A percentile compares a stretch with the other conserved stretches of the same genome.
These are phyloP conservation scores for Dactylellina haptotyla DNA, from an alignment of 2,329 filamentous ascomycete species.

Conservation along the genomic window DNA sequence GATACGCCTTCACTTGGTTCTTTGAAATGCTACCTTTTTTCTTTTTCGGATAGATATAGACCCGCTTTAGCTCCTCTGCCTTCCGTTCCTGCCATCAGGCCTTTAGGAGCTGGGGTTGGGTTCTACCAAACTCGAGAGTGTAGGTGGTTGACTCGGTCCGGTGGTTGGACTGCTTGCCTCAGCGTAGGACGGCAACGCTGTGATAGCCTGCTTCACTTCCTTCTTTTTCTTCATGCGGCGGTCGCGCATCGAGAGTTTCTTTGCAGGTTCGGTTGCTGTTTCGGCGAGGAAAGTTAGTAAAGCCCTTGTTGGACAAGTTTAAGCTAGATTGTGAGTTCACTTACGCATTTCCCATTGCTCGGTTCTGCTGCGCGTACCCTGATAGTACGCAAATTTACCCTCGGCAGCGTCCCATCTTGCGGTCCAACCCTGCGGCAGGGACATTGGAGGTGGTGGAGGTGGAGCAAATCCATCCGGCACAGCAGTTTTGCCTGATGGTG, in stretches of 20 bases:
- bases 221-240: constrained; percentile 51
- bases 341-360: constrained; percentile 56
- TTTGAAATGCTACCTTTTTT: no score
- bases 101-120: constrained; percentile 39
- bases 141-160: constrained; percentile 1
- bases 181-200: constrained; percentile 36
- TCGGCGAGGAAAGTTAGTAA: not conserved
- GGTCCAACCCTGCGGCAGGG: constrained; percentile 56
- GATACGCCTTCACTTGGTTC: no score
- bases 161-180: constrained; percentile 46
- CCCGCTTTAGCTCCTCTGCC: no score
- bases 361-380: constrained; percentile 53
- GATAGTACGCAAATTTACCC: constrained; percentile 55
- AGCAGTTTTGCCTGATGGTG: constrained; percentile 32
- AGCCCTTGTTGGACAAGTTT: not conserved
- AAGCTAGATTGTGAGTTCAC: not conserved
- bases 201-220: constrained; percentile 39
- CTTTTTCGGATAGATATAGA: no score
- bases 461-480: constrained; percentile 51
- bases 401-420: constrained; percentile 55
- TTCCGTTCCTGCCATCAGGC: no score
- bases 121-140: constrained; percentile 27
- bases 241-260: constrained; percentile 51
- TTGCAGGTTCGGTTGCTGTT: constrained; percentile 49
- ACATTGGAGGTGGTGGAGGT: constrained; percentile 56